Evolutionary conservation across 192 early-diverging fungal genomes (phyloP).

Genomic region (Backusella tuberculispora): DNA sequence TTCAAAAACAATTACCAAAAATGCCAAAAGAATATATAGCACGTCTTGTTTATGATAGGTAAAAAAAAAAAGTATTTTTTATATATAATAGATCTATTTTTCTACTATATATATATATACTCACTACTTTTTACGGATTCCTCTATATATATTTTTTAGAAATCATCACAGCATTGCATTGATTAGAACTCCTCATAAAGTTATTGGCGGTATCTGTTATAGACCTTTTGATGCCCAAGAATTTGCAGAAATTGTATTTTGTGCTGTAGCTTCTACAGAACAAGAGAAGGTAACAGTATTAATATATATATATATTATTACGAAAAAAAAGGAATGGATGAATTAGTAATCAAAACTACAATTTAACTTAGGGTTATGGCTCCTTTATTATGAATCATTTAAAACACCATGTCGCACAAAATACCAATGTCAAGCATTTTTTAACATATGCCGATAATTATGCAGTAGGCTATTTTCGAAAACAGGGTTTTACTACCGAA

Average conservation of each 20-base stretch:
- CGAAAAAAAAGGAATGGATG: neutral
- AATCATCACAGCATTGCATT: conserved; percentile 88
- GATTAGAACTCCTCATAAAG: conserved; percentile 65
- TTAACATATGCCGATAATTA: conserved; percentile 99
- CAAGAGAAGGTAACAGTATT: conserved; percentile 78
- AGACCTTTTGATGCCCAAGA: conserved; percentile 82
- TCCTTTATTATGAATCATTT: conserved; percentile 92
- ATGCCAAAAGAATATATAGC: conserved; percentile 99
- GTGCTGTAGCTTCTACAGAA: conserved; percentile 85
- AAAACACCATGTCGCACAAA: conserved; percentile 86
- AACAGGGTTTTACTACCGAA: conserved; percentile 98
- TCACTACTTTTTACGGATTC: neutral
- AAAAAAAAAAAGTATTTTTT: too few relatives aligned
- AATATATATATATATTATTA: too few relatives aligned
- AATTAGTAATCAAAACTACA: neutral
- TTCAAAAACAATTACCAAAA: conserved; percentile 95
- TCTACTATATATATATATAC: neutral
- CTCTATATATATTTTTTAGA: conserved; percentile 39
- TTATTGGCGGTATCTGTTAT: conserved; percentile 94
- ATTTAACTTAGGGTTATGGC: conserved; percentile 83
- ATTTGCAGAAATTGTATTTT: conserved; percentile 99
- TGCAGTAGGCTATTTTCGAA: conserved; percentile 97
- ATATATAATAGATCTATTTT: neutral
- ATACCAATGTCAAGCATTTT: conserved; percentile 80
- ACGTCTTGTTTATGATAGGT: conserved; percentile 91